phyloP scores from a whole-genome alignment of 2,329 filamentous ascomycete genomes.

The Beauveria sp. region DNA sequence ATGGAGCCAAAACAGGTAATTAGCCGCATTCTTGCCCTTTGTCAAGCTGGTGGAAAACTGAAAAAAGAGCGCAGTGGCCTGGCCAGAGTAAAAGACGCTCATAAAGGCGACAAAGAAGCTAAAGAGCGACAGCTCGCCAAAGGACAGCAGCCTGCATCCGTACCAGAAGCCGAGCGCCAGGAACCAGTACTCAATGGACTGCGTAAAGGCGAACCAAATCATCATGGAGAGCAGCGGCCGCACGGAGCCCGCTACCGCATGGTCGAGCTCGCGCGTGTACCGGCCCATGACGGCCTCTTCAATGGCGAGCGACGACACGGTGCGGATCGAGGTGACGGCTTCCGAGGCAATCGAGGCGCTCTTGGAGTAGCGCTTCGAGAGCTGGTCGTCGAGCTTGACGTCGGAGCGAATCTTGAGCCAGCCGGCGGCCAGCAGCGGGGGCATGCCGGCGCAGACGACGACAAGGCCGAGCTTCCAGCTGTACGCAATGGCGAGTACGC shows the following conservation, averaged over 20 bases:
- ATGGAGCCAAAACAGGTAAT: conserved; percentile 44
- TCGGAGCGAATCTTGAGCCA: conserved; percentile 38
- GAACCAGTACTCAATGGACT: conserved; percentile 30
- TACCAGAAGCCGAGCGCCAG: conserved; percentile 37
- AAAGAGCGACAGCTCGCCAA: conserved; percentile 45
- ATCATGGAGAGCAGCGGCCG: conserved; percentile 26
- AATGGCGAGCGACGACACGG: conserved; percentile 31
- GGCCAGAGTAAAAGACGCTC: conserved; percentile 38
- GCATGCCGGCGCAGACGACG: conserved; percentile 32
- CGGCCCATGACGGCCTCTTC: conserved; percentile 26
- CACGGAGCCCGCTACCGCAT: conserved; percentile 17
- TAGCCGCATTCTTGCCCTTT: conserved; percentile 40
- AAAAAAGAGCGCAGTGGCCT: conserved; percentile 34
- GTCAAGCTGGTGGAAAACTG: conserved; percentile 45
- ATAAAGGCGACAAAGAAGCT: conserved; percentile 43
- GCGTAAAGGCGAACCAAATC: conserved; percentile 30
- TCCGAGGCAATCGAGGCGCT: conserved; percentile 40
- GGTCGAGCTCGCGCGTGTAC: conserved; percentile 26
- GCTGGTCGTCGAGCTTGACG: conserved; percentile 28
- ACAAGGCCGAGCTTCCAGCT: conserved; percentile 40
- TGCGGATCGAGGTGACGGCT: conserved; percentile 36
- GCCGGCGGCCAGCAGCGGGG: conserved; percentile 32
- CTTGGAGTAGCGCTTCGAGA: conserved; percentile 27
- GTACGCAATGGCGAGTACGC: conserved; percentile 31
- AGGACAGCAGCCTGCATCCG: conserved; percentile 29